Evolutionary conservation across 345 rosid genomes (phyloP), one percentile per base, ranked within the genome.

Genomic region (Aurinia saxatilis): DNA sequence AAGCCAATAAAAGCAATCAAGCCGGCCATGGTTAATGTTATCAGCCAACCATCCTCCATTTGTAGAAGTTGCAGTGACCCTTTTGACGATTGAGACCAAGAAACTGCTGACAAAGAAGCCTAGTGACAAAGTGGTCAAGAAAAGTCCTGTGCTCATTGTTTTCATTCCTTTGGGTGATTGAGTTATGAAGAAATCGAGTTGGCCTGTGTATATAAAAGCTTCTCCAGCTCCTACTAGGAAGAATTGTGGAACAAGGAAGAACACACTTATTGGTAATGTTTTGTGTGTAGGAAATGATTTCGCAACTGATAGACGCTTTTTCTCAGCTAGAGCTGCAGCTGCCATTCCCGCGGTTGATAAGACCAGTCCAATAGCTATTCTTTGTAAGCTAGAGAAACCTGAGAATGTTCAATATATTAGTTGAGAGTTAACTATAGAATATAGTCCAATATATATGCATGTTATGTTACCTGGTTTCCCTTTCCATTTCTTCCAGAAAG

Each of bases 111-210:
- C 64, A 44, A 85, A 85, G 78, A 77, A 83, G 9, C 88, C 88
- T 1, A 85, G 77, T 18, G 88, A 80, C 18, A 85, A 57, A 7
- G 92, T 82, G 21, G 82, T 76, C 30, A 83, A 79, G 77, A 85
- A 81, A 38, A 85, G 69, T 33, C 88, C 84, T 1, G 88, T 83
- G 74, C 88, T 82, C 84, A 85, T 80, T 27, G 88, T 74, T 72
- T 85, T 85, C 88, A 83, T 80, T 37, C 84, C 84, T 48, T 81
- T 79, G 1, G 88, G 92, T 0, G 85, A 81, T 50, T 81, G 84
- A 8, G 84, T 79, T 12, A 82, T 80, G 81, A 85, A 85, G 77
- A 85, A 83, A 55, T 80, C 92, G 16, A 86, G 92, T 53, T 82
- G 87, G 21, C 92, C 89, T 1, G 85, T 78, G 79, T 83, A 83